Base-by-base conservation (phyloP, 2,329 filamentous ascomycete genomes). In the Nemania sp. region DNA sequence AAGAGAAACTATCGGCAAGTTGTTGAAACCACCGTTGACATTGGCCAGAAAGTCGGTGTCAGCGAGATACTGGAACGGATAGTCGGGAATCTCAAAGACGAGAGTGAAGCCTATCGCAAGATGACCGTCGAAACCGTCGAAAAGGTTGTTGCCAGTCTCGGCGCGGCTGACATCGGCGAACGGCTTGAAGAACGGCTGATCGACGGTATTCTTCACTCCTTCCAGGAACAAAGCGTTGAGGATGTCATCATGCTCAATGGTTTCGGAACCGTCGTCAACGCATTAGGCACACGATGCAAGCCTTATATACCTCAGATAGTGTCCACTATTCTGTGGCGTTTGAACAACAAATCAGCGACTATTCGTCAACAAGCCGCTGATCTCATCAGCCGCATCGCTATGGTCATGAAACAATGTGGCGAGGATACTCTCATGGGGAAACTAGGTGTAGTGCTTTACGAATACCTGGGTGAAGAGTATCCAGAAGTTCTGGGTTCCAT, bases 61-160 rank as follows among this genome's bases (percentile, higher is more conserved):
- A 88, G 91, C 63, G 93, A 97, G 77, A 97, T 99, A 55, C 80
- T 97, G 3, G 91, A 97, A 72, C 82, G 92, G 41, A 89, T 97
- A 53, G 94, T 97, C 47, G 89, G 86, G 74, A 97, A 99, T 69
- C 82, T 99, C 63, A 99, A 99, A 73, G 94, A 99, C 68, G 94
- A 99, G 73, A 97, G 90, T 71, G 94, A 99, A 70, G 88, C 93
- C 1, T 99, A 99, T 73, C 87, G 94, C 44, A 97, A 97, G 79
- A 99, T 99, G 94, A 97, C 94, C 0, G 89, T 99, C 28, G 94
- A 99, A 77, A 97, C 94, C 0, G 86, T 97, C 7, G 94, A 99
- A 75, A 99, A 97, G 75, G 86, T 97, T 42, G 89, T 99, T 66
- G 91, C 93, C 14, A 91, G 91, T 51, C 80, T 97, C 49, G 94